These are phyloP conservation scores for Taphrina betulina DNA, from an alignment of 1,139 yeast species.

Conservation along the genomic window DNA sequence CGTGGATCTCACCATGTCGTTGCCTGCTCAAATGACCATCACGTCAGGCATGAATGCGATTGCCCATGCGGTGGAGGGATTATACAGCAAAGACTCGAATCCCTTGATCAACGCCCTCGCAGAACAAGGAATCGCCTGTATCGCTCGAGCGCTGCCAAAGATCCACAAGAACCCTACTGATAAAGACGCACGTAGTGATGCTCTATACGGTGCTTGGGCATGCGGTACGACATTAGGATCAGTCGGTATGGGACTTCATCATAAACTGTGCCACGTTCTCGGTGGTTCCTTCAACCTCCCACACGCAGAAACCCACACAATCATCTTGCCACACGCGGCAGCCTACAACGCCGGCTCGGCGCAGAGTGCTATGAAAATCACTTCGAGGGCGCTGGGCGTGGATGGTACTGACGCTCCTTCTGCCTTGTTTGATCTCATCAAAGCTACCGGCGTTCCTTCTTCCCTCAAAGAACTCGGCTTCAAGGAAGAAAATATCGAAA, in stretches of 20 bases:
- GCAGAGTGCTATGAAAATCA: neutral
- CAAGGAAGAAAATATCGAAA: conserved; percentile 28
- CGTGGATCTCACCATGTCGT: conserved; percentile 25
- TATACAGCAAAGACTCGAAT: conserved; percentile 25
- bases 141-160: conserved; percentile 24
- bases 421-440: conserved; percentile 3
- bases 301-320: conserved; percentile 31
- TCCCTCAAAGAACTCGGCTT: conserved; percentile 14
- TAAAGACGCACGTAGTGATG: conserved; percentile 16
- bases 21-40: conserved; percentile 16
- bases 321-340: conserved; percentile 23
- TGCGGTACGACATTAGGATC: conserved; percentile 28
- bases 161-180: conserved; percentile 1
- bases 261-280: conserved; percentile 30
- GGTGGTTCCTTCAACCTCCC: conserved; percentile 32
- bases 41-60: conserved; percentile 31
- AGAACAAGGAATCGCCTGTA: conserved; percentile 15
- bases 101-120: conserved; percentile 27
- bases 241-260: conserved; percentile 32
- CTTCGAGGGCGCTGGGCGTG: conserved; percentile 5
- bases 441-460: conserved; percentile 3
- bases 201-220: conserved; percentile 31
- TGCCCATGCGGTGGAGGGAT: conserved; percentile 31
- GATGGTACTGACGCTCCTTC: conserved; percentile 6
- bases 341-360: conserved; percentile 25